Evolutionary conservation across 1,139 yeast species (phyloP), one percentile per base, ranked within the genome.

Genomic region (Protomyces inouyei): DNA sequence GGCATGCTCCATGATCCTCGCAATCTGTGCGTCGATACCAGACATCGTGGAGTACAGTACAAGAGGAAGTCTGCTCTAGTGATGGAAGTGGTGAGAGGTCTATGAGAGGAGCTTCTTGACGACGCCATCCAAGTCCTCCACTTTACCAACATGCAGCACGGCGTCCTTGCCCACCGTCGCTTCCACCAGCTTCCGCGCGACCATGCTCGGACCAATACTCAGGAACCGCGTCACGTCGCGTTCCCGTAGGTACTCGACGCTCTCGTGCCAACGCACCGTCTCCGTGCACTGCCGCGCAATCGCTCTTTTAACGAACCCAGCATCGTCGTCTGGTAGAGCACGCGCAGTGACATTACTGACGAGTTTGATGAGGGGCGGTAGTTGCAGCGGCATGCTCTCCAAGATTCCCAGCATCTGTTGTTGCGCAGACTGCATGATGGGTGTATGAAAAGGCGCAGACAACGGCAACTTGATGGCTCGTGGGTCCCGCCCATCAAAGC

Each of bases 381-480:
- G 52, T 9, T 36, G 48, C 12, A 64, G 53, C 21, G 36, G 40
- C 55, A 64, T 45, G 10, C 40, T 28, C 10, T 40, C 28, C 38
- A 64, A 37, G 43, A 55, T 36, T 1, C 25, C 37, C 43, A 45
- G 25, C 40, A 64, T 52, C 18, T 35, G 18, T 4, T 57, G 25
- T 18, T 53, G 59, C 16, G 65, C 64, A 14, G 61, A 32, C 12
- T 45, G 55, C 66, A 64, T 64, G 23, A 64, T 45, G 28, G 59
- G 55, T 14, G 66, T 60, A 23, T 64, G 66, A 48, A 64, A 60
- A 10, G 66, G 66, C 9, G 60, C 66, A 5, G 66, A 57, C 12
- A 60, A 43, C 16, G 61, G 65, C 32, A 64, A 35, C 25, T 45
- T 52, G 38, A 64, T 55, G n/a, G 66, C 65, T 23, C 66, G 32